Base-by-base conservation (phyloP, 108 stramenopile genomes). In the Cyclostephanos invisitatus region DNA sequence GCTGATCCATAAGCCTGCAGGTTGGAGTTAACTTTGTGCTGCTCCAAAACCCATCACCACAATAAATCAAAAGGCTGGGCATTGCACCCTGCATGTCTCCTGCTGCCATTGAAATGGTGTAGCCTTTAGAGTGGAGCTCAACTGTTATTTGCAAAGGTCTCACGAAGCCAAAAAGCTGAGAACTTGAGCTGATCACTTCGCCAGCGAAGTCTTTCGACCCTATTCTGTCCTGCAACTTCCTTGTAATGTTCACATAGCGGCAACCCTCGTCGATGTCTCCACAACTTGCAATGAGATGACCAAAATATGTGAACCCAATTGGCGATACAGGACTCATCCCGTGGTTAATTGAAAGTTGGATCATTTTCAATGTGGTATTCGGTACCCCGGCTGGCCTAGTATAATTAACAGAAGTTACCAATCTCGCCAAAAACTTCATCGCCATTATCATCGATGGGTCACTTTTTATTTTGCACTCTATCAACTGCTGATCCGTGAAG, bases 11-110 rank as follows among this genome's bases (percentile, higher is more conserved):
- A 0, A 57, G 42, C 8, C 18, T 22, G 28, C n/a, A 40, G 25
- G 55, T 37, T 22, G 12, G 37, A 54, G 8, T 9, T 5, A 67
- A 49, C 24, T 51, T 53, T 21, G 18, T 20, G 9, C 55, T 54
- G 3, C 21, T 20, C 67, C 67, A 68, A 44, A 68, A 68, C 67
- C 3, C 12, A 1, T 21, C 44, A 2, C 18, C 11, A 1, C 4
- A 42, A 44, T 57, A 57, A 28, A 22, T n/a, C 32, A 42, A 0
- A 37, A 32, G 37, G 25, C 22, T 55, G 17, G 32, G 15, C 18
- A 56, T 59, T 60, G 69, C 69, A 27, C 14, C 46, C 2, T 60
- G 38, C 28, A 47, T 46, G 64, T 74, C 73, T 2, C 73, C 73
- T 17, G 57, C 36, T 42, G 47, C 32, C 63, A 74, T 66, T 6